Conservation (phyloP, 2,329 filamentous ascomycete genomes). For the Colletotrichum sansevieriae region DNA sequence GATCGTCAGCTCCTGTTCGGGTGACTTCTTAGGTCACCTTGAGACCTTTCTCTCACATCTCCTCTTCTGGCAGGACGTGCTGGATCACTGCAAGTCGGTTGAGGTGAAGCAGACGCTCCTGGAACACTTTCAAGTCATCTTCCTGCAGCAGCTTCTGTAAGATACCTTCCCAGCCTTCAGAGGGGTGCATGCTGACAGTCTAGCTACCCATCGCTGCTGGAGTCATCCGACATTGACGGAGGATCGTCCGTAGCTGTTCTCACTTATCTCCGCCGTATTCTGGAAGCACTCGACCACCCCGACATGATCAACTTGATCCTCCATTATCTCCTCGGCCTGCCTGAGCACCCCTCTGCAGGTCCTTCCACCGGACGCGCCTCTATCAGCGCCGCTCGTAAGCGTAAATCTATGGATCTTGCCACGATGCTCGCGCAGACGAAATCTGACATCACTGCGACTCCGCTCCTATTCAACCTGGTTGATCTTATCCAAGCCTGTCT, state of each 20-base stretch:
- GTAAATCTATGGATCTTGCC: conserved; percentile 90
- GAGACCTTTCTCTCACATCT: conserved; percentile 95
- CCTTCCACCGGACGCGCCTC: conserved; percentile 60
- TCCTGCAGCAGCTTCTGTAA: conserved; percentile 92
- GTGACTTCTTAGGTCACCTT: conserved; percentile 86
- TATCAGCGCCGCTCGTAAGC: conserved; percentile 78
- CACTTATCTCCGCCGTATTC: conserved; percentile 90
- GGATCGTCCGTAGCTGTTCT: conserved; percentile 96
- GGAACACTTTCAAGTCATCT: conserved; percentile 97
- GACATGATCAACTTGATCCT: conserved; percentile 95
- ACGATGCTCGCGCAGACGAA: conserved; percentile 79
- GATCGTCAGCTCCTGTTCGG: conserved; percentile 79
- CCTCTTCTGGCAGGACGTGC: conserved; percentile 97
- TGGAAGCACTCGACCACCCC: conserved; percentile 91
- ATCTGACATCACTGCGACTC: conserved; percentile 80
- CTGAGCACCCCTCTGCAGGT: conserved; percentile 63
- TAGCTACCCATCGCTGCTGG: conserved; percentile 93
- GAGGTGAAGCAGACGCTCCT: conserved; percentile 94
- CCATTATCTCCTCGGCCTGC: conserved; percentile 89
- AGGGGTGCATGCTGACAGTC: conserved; percentile 30
- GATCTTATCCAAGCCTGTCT: conserved; percentile 91
- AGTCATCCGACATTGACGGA: conserved; percentile 97
- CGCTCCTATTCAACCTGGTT: conserved; percentile 91
- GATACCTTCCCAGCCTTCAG: conserved; percentile 48
- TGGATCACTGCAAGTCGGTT: conserved; percentile 92